Conservation (phyloP, 331 rosid species). For the Saraca asoca region DNA sequence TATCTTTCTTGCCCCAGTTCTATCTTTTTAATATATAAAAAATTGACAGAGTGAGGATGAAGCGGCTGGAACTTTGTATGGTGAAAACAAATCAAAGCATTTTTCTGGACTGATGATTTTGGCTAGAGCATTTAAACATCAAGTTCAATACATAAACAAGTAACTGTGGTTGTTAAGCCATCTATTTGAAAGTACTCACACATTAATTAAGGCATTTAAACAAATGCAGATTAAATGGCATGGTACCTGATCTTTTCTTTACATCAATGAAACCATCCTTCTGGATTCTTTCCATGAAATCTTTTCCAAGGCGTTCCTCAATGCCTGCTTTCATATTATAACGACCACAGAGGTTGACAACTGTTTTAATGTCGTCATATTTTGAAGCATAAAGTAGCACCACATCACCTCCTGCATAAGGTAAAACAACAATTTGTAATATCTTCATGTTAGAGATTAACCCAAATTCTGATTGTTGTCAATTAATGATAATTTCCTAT, state of each 20-base stretch:
- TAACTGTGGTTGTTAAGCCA: slow-evolving; percentile 12
- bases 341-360: slow-evolving; percentile 61
- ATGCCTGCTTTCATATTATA: slow-evolving; percentile 54
- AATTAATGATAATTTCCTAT: no score
- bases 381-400: slow-evolving; percentile 61
- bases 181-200: slow-evolving; percentile 11
- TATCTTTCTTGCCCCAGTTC: no score
- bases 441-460: no score
- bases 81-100: slow-evolving; percentile 19
- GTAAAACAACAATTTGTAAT: neutral
- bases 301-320: slow-evolving; percentile 49
- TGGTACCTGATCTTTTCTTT: slow-evolving; percentile 39
- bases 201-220: neutral
- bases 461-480: no score
- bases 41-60: neutral
- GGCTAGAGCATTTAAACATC: neutral
- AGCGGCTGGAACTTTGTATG: neutral
- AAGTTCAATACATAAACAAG: slow-evolving; percentile 28
- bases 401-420: slow-evolving; percentile 52
- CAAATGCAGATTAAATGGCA: no score
- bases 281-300: slow-evolving; percentile 48
- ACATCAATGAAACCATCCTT: slow-evolving; percentile 54
- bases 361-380: slow-evolving; percentile 47
- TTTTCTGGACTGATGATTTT: slow-evolving; percentile 3
- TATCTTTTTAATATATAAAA: neutral